Evolutionary conservation across 768 basidiomycete species (phyloP).

Genomic region (Arthromyces matolae): DNA sequence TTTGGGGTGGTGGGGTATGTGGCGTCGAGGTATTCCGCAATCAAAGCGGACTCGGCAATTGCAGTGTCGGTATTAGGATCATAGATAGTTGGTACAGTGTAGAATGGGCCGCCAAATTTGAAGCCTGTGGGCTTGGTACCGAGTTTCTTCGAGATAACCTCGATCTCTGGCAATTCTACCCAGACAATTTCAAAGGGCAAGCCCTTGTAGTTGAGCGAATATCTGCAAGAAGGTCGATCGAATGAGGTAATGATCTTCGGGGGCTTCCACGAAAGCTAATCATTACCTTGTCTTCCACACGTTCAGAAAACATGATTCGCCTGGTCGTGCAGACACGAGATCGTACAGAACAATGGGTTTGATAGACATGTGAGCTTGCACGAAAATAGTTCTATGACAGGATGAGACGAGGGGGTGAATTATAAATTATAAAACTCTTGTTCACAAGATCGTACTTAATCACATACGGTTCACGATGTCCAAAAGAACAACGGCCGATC

Average conservation of each 20-base stretch:
- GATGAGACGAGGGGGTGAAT: no score
- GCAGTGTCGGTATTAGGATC: slow-evolving; percentile 29
- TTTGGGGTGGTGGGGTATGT: slow-evolving; percentile 31
- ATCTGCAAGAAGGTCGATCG: slow-evolving; percentile 6
- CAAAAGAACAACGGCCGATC: no score
- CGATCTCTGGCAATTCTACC: slow-evolving; percentile 35
- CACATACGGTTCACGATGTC: no score
- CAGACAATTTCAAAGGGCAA: slow-evolving; percentile 33
- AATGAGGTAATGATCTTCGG: not conserved
- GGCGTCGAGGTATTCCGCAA: slow-evolving; percentile 37
- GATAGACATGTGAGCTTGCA: no score
- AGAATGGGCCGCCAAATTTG: slow-evolving; percentile 21
- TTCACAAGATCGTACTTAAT: no score
- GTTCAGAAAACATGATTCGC: not conserved
- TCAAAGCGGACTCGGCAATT: slow-evolving; percentile 32
- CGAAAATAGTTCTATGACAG: no score
- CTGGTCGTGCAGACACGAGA: not conserved
- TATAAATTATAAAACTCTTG: no score
- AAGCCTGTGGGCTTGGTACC: slow-evolving; percentile 24
- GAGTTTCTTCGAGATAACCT: slow-evolving; percentile 24
- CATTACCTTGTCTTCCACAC: not conserved
- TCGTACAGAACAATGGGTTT: not conserved
- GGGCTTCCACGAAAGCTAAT: not conserved
- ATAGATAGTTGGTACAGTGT: slow-evolving; percentile 36
- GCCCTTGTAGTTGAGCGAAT: slow-evolving; percentile 20